phyloP scores from a whole-genome alignment of 164 flowering plant species.

The Cinnamomum micranthum region DNA sequence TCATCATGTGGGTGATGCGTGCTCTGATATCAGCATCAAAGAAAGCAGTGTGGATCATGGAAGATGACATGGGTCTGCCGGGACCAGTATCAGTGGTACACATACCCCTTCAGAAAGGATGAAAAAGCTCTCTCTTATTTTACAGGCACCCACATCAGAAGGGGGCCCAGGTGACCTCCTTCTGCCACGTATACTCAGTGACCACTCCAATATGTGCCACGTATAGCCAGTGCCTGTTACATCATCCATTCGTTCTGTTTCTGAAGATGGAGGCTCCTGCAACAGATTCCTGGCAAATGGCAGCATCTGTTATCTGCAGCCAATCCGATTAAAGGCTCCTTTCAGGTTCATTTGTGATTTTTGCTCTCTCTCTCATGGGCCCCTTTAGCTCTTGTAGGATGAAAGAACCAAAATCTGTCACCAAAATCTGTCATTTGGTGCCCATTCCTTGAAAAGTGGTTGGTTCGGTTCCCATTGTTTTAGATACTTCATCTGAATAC shows the following conservation, averaged over 20 bases:
- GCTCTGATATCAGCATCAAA: slow-evolving; percentile 2
- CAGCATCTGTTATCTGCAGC: background rate
- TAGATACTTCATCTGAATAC: background rate
- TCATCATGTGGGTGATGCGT: slow-evolving; percentile 7
- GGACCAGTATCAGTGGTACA: background rate
- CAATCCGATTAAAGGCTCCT: background rate
- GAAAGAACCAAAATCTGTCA: slow-evolving; percentile 1
- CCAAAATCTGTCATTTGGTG: slow-evolving; percentile 5
- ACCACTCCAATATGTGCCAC: background rate
- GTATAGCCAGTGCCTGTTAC: background rate
- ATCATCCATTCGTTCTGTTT: background rate
- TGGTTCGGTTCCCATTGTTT: background rate
- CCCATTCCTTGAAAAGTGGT: background rate
- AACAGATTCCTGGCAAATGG: background rate
- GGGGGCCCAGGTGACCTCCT: background rate
- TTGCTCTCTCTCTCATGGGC: background rate
- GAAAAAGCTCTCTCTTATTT: background rate
- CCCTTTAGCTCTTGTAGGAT: background rate
- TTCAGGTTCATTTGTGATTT: too few species aligned
- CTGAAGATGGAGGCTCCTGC: background rate
- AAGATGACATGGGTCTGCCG: background rate
- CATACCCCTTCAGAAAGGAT: background rate
- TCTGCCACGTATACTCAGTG: background rate
- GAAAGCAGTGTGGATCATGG: background rate
- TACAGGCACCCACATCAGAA: background rate